phyloP scores from a whole-genome alignment of 2,329 filamentous ascomycete species.

The Aureobasidium sp. region DNA sequence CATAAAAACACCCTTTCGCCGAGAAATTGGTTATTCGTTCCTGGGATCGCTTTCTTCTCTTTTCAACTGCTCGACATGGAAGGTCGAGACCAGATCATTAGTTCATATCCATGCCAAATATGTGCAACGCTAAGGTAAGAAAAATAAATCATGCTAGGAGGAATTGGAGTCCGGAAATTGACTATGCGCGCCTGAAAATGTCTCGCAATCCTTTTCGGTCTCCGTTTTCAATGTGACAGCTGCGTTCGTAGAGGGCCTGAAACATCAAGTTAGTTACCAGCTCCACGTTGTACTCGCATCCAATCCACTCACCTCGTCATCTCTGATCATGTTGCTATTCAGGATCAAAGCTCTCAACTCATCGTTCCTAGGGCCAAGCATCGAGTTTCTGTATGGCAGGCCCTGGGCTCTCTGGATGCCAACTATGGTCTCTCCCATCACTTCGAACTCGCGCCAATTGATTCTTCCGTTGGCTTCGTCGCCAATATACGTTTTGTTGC shows the following conservation, averaged over 20 bases:
- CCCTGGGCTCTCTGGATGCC: slow-evolving; percentile 89
- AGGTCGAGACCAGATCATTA: slow-evolving; percentile 6
- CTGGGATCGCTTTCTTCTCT: background rate
- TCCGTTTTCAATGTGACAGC: slow-evolving; percentile 6
- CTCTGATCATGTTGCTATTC: slow-evolving; percentile 70
- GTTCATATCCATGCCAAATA: slow-evolving; percentile 1
- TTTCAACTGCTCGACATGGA: background rate
- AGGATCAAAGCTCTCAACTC: slow-evolving; percentile 65
- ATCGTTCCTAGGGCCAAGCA: slow-evolving; percentile 49
- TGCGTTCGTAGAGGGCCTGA: slow-evolving; percentile 15
- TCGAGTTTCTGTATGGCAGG: slow-evolving; percentile 51
- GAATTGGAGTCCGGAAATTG: background rate
- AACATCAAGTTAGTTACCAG: background rate
- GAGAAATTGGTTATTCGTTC: background rate
- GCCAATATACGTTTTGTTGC: slow-evolving; percentile 81
- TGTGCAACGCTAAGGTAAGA: background rate
- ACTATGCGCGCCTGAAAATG: slow-evolving; percentile 12
- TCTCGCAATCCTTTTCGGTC: slow-evolving; percentile 13
- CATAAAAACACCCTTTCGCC: background rate
- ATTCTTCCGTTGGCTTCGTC: slow-evolving; percentile 47
- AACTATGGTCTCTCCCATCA: slow-evolving; percentile 84
- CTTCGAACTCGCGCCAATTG: slow-evolving; percentile 98
- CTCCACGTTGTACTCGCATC: background rate
- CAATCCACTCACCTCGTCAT: slow-evolving; percentile 69
- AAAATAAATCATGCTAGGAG: background rate